Percentiles rank a stretch among this genome's conserved stretches.
These are phyloP conservation scores for Lepidium africanum DNA, from an alignment of 345 rosid genomes.

Conservation along the genomic window DNA sequence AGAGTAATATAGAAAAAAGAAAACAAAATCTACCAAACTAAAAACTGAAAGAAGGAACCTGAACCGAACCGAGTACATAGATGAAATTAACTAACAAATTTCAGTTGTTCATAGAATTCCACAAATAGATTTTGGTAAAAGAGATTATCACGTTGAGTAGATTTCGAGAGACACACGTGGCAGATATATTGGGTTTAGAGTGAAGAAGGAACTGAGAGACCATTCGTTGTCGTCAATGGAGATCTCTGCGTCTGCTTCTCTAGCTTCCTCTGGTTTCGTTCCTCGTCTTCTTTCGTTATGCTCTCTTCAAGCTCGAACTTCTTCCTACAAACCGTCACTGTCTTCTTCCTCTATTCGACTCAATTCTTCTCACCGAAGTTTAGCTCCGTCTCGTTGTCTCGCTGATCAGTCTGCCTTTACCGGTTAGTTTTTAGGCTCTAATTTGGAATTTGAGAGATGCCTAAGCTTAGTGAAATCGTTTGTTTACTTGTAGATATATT, in stretches of 20 bases:
- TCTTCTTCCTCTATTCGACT: conserved; percentile 1
- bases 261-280: conserved; percentile 8
- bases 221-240: conserved; percentile 30
- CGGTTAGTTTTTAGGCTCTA: conserved; percentile 20
- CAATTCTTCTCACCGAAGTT: conserved; percentile 12
- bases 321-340: not conserved
- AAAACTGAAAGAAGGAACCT: too few species aligned
- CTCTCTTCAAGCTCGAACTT: not conserved
- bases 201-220: not conserved
- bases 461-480: not conserved
- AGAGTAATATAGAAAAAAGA: too few species aligned
- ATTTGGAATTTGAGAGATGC: not conserved
- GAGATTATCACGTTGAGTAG: conserved; percentile 6
- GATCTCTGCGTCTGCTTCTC: conserved; percentile 19
- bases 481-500: not conserved
- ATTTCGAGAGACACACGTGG: conserved; percentile 9
- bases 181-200: conserved; percentile 9
- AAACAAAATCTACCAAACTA: too few species aligned
- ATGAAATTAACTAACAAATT: not conserved
- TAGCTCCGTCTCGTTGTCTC: conserved; percentile 22
- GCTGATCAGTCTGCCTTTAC: conserved; percentile 25
- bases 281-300: conserved; percentile 13
- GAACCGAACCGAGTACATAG: too few species aligned
- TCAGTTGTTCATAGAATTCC: not conserved
- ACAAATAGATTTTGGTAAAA: not conserved